Conservation (phyloP, 2,329 filamentous ascomycete genomes). For the Ophiocordyceps camponoti-saundersi region DNA sequence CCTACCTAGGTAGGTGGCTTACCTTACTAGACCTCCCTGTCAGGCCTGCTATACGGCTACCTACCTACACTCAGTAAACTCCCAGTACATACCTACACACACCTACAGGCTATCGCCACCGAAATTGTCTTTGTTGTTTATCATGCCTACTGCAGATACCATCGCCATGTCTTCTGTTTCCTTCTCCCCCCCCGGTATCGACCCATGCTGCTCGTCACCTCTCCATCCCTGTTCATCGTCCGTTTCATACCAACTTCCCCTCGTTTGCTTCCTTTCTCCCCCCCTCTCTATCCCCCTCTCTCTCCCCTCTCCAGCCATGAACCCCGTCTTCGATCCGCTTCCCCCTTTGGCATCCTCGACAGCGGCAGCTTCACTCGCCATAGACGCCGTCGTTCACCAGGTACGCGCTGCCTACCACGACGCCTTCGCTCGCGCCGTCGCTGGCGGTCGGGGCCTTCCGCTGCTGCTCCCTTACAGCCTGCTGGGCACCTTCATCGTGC, state of each 20-base stretch:
- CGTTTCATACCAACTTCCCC: constrained; percentile 6
- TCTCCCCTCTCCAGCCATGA: neutral
- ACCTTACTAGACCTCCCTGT: no score
- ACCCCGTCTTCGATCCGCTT: neutral
- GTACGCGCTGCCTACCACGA: constrained; percentile 16
- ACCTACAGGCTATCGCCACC: no score
- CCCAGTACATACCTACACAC: no score
- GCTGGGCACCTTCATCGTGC: constrained; percentile 28
- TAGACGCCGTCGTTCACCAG: neutral
- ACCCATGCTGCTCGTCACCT: no score
- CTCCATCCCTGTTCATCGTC: constrained; percentile 23
- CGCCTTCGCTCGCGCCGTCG: constrained; percentile 17
- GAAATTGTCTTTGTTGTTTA: no score
- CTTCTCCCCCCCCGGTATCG: no score
- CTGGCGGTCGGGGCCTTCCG: constrained; percentile 23
- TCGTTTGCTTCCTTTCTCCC: neutral
- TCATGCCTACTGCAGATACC: no score
- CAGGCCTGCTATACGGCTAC: no score
- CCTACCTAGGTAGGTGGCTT: no score
- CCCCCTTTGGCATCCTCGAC: neutral
- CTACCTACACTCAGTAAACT: no score
- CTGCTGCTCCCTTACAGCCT: constrained; percentile 35
- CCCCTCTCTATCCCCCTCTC: neutral
- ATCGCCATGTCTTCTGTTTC: no score
- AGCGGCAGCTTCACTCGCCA: neutral